Evolutionary conservation across 305 asterid genomes (phyloP), one percentile per base, ranked within the genome.

Genomic region (Plantago coronopus): DNA sequence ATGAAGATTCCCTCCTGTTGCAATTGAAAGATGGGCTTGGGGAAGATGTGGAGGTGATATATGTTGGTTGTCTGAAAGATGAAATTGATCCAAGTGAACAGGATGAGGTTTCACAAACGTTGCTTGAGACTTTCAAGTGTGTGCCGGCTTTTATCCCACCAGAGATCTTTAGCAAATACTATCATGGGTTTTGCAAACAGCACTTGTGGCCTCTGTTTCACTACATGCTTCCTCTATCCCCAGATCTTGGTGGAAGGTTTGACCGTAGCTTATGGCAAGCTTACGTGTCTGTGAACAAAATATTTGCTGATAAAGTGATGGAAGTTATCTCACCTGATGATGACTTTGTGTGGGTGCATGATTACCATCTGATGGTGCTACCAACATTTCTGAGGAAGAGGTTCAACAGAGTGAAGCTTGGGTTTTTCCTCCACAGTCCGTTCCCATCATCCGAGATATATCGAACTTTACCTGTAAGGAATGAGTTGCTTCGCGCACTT

Each of bases 191-290:
- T 63, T 88, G 96, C 70, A 88, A 88, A 55, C 96, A 85, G 69
- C 81, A 86, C 57, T 75, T 88, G 22, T 88, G 96, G 96, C 95
- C 96, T 72, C 68, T 89, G 70, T 89, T 89, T 76, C 97, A 89
- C 70, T 89, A 89, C 68, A 89, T 89, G 97, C 95, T 89, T 49
- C 97, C 97, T 45, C 74, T 89, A 20, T 89, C 96, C n/a, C 96
- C 95, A 0, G 95, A 89, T 62, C 95, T 86, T 40, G 95, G 95
- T 48, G 96, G 96, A 48, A 74, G 96, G 69, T 89, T 89, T 46
- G 95, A 89, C 62, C 91, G 96, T 2, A 63, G 79, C 25, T 62
- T 86, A 19, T 89, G 96, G 96, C 96, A 86, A 74, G 95, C 95
- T 60, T 89, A 89, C 48, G 88, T 89, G 19, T 89, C 96, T 0